phyloP scores from a whole-genome alignment of 257 asterid genomes.

The Solanum appendiculatum region DNA sequence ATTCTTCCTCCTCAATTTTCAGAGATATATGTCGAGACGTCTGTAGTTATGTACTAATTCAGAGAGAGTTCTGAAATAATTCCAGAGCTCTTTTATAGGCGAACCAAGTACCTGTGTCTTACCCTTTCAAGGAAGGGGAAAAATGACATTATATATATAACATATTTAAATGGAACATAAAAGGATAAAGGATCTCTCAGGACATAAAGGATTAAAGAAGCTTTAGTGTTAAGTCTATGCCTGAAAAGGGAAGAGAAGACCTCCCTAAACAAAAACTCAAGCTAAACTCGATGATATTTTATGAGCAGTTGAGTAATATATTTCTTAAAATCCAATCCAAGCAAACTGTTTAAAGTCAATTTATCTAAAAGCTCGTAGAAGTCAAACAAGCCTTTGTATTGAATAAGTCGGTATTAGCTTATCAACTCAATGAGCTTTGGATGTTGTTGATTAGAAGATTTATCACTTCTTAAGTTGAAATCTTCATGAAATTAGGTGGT shows the following conservation, averaged over 20 bases:
- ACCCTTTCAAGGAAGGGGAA: neutral
- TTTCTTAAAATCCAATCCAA: neutral
- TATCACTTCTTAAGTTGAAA: neutral
- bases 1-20: neutral
- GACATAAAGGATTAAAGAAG: neutral
- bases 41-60: neutral
- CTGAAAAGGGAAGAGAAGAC: neutral
- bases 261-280: neutral
- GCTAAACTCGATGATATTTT: neutral
- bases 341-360: neutral
- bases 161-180: neutral
- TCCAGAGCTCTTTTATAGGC: neutral
- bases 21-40: neutral
- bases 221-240: neutral
- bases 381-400: neutral
- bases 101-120: neutral
- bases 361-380: neutral
- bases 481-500: slow-evolving; percentile 53
- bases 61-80: neutral
- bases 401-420: neutral
- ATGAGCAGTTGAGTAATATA: neutral
- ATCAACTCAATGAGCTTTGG: neutral
- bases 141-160: neutral
- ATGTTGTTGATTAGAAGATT: neutral
- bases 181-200: neutral